Evolutionary conservation across 805 yeast genomes (phyloP), one percentile per base, ranked within the genome.

Genomic region (Suhomyces faveliae): DNA sequence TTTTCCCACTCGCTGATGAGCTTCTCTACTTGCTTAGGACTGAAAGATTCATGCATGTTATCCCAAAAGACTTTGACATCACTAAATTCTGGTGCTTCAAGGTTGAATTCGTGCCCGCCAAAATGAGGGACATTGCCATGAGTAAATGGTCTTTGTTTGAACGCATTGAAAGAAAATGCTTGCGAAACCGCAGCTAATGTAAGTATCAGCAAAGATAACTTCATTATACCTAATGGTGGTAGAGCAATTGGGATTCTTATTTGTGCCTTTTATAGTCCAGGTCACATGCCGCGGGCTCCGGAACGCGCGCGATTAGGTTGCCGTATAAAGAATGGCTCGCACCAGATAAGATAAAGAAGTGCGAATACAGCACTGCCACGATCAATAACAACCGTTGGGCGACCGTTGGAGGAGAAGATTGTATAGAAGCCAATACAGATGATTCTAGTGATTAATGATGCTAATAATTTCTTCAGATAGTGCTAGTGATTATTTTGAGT

Each of bases 41-140:
- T 38, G 19, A 52, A 48, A 21, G 45, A 40, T 13, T 42, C 35
- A 23, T 52, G 47, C 46, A 59, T 44, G 2, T 46, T 40, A 10
- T 51, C 46, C 65, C 65, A 61, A 10, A 37, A 33, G n/a, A 17
- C 19, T 20, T 33, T 33, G 37, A 37, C 40, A 15, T 19, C 40
- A 15, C 15, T n/a, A 20, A 15, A 7, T 19, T 21, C 40, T n/a
- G 40, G 24, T 21, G 15, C 25, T 37, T 19, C 25, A 21, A 33
- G 37, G 21, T 33, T 17, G 37, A 33, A 33, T n/a, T n/a, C n/a
- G n/a, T n/a, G n/a, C 37, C 21, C 21, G 10, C 15, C 37, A 11
- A 15, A 12, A 9, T 33, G 21, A 33, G 37, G 37, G 15, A 17
- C 15, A 11, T 33, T 17, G 37, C 15, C 21, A 3, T 33, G 37